Percentiles rank a stretch among this genome's conserved stretches.
Evolutionary conservation across 1,139 yeast species (phyloP).

Genomic region (Hansenula lynferdii): DNA sequence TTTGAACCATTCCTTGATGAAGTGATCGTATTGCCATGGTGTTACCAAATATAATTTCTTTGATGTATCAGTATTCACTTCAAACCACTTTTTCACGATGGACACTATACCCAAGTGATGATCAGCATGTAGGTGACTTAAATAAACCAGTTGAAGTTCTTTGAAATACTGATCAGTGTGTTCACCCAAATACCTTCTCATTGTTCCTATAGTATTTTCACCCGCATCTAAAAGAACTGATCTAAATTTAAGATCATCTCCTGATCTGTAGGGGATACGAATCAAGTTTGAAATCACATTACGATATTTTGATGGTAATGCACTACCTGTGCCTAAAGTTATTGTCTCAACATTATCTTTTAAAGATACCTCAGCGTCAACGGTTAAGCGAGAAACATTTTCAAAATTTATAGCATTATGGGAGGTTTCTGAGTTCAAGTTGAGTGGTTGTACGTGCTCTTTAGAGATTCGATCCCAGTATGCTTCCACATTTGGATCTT

Average conservation of each 20-base stretch:
- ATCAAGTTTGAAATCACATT: constrained; percentile 80
- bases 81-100: constrained; percentile 65
- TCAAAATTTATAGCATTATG: constrained; percentile 9
- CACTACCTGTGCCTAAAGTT: constrained; percentile 92
- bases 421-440: constrained; percentile 8
- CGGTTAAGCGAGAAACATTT: constrained; percentile 9
- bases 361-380: constrained; percentile 6
- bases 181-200: constrained; percentile 58
- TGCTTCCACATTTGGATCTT: constrained; percentile 7
- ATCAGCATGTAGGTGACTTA: constrained; percentile 96
- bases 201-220: constrained; percentile 79
- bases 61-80: constrained; percentile 26
- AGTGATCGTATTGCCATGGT: constrained; percentile 73
- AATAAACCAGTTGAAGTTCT: constrained; percentile 61
- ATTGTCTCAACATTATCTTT: constrained; percentile 59
- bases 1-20: constrained; percentile 65
- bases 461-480: constrained; percentile 41
- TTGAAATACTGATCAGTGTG: constrained; percentile 32
- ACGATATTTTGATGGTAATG: constrained; percentile 79
- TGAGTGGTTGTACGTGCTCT: constrained; percentile 33
- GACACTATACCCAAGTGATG: constrained; percentile 87
- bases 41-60: constrained; percentile 49
- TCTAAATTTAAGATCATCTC: constrained; percentile 31
- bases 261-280: constrained; percentile 49
- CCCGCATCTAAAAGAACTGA: constrained; percentile 81